Conservation (phyloP, 805 yeast genomes). For the Starmerella powellii region DNA sequence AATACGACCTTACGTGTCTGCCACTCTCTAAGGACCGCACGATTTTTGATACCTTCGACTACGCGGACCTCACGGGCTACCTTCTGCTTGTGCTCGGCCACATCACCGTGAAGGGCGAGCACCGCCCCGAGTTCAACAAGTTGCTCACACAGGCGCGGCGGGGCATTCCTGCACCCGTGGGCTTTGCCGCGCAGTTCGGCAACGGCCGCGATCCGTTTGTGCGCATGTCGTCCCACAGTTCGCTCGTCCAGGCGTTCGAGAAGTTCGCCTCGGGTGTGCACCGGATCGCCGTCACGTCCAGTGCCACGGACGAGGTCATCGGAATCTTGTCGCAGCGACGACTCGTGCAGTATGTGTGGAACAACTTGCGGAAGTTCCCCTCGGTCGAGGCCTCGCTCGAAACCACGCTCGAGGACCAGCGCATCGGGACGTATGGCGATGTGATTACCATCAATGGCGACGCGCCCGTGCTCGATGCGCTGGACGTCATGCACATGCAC, state of each 20-base stretch:
- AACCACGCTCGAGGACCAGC: slow-evolving; percentile 54
- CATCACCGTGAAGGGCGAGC: slow-evolving; percentile 32
- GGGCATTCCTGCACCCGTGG: slow-evolving; percentile 86
- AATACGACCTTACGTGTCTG: slow-evolving; percentile 67
- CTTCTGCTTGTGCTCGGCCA: slow-evolving; percentile 73
- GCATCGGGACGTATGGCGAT: slow-evolving; percentile 53
- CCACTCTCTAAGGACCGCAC: slow-evolving; percentile 42
- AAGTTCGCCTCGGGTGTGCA: slow-evolving; percentile 92
- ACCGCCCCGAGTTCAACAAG: slow-evolving; percentile 28
- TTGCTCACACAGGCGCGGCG: slow-evolving; percentile 53
- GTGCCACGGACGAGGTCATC: slow-evolving; percentile 41
- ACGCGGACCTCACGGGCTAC: slow-evolving; percentile 79
- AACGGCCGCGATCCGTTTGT: slow-evolving; percentile 74
- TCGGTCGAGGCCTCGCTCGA: slow-evolving; percentile 58
- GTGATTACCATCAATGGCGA: slow-evolving; percentile 82
- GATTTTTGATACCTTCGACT: slow-evolving; percentile 61
- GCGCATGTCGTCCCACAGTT: slow-evolving; percentile 50
- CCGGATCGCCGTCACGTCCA: slow-evolving; percentile 62
- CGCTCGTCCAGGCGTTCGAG: slow-evolving; percentile 64
- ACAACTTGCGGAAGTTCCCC: slow-evolving; percentile 77
- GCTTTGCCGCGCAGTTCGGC: slow-evolving; percentile 69
- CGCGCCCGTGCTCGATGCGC: slow-evolving; percentile 73
- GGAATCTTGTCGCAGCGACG: slow-evolving; percentile 90
- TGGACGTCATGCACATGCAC: slow-evolving; percentile 69
- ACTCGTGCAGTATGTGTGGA: slow-evolving; percentile 76